Conservation (phyloP, 192 early-diverging fungal genomes). For the Coemansia sp. region DNA sequence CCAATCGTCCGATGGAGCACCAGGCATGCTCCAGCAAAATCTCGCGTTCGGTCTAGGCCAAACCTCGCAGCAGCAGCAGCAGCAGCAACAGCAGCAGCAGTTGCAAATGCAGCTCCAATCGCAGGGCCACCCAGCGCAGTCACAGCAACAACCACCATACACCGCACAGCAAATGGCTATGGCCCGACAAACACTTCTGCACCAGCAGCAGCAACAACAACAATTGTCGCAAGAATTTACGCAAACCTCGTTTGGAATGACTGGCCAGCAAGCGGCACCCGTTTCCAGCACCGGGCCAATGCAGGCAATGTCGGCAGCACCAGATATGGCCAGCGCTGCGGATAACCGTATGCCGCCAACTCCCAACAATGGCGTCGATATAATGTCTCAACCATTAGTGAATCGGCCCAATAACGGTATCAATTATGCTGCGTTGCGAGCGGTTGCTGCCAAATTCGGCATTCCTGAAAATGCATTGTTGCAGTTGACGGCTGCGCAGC, state of each 20-base stretch:
- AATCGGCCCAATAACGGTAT: not conserved
- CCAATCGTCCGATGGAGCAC: constrained; percentile 14
- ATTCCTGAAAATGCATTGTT: constrained; percentile 21
- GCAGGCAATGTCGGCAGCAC: constrained; percentile 4
- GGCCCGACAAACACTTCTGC: constrained; percentile 32
- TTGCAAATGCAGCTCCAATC: constrained; percentile 23
- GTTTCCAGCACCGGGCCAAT: not conserved
- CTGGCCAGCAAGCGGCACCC: not conserved
- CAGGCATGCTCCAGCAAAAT: constrained; percentile 30
- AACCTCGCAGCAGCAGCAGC: constrained; percentile 16
- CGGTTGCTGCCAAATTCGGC: constrained; percentile 31
- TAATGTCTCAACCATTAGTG: not conserved
- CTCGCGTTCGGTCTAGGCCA: constrained; percentile 15
- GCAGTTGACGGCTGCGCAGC: constrained; percentile 27
- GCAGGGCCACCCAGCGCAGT: constrained; percentile 20
- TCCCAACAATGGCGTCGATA: constrained; percentile 5
- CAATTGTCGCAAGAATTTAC: constrained; percentile 12
- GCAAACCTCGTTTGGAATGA: constrained; percentile 6
- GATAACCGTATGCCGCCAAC: constrained; percentile 1
- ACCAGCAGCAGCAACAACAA: constrained; percentile 37
- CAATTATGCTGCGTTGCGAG: constrained; percentile 27
- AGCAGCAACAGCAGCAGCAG: constrained; percentile 20
- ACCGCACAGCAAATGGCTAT: constrained; percentile 30
- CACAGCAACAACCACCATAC: constrained; percentile 19
- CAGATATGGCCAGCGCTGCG: constrained; percentile 4